Evolutionary conservation across 441 rosid species (phyloP).

Genomic region (Geranium incanum): DNA sequence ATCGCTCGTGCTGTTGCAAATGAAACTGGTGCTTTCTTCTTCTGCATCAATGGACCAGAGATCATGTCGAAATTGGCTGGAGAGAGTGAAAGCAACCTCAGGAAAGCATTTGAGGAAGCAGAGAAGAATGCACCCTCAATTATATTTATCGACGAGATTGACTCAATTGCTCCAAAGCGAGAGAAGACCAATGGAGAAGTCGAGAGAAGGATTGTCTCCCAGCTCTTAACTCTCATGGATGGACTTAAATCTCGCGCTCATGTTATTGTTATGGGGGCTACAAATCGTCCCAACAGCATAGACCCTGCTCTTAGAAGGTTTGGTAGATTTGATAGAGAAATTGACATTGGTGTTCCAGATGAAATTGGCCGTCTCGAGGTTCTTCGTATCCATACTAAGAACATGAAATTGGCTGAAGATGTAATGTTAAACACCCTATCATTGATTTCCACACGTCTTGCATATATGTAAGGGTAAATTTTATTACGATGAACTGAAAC

Average conservation of each 20-base stretch:
- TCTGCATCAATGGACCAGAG: slow-evolving; percentile 1
- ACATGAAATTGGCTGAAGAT: slow-evolving; percentile 3
- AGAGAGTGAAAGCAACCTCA: background rate
- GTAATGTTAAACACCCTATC: background rate
- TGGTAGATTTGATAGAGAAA: slow-evolving; percentile 18
- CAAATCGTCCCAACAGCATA: slow-evolving; percentile 20
- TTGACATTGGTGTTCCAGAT: slow-evolving; percentile 17
- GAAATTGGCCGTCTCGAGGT: slow-evolving; percentile 19
- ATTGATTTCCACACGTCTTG: background rate
- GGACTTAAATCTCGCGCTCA: slow-evolving; percentile 2
- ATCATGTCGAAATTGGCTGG: slow-evolving; percentile 1
- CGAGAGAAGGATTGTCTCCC: background rate
- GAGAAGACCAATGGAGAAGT: slow-evolving; percentile 4
- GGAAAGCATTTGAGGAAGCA: slow-evolving; percentile 9
- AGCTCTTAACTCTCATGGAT: slow-evolving; percentile 7
- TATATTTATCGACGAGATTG: slow-evolving; percentile 1
- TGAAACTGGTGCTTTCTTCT: slow-evolving; percentile 5
- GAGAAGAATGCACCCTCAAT: slow-evolving; percentile 5
- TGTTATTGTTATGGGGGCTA: slow-evolving; percentile 8
- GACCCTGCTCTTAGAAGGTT: slow-evolving; percentile 21
- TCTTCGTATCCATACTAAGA: slow-evolving; percentile 12
- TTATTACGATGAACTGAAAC: background rate
- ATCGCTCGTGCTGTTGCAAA: slow-evolving; percentile 3
- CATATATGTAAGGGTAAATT: too few species aligned
- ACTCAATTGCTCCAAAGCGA: slow-evolving; percentile 1